Evolutionary conservation across 1,284 basidiomycete species (phyloP).

Genomic region (Moniliophthora roreri): DNA sequence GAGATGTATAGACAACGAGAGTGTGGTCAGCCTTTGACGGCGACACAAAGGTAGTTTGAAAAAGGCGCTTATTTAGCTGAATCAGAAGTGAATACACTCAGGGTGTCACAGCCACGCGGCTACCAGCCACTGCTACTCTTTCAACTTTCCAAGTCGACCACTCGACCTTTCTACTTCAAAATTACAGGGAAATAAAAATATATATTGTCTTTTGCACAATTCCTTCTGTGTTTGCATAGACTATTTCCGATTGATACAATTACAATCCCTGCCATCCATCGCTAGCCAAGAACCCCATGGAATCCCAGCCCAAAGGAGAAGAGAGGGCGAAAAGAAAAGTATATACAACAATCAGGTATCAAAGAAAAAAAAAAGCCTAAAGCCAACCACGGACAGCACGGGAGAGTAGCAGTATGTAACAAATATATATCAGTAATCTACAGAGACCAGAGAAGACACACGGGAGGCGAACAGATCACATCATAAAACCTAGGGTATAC

Average conservation of each 20-base stretch:
- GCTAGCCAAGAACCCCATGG: conserved; percentile 24
- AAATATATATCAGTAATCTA: conserved; percentile 6
- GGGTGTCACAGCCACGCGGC: conserved; percentile 1
- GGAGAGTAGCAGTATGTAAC: conserved; percentile 4
- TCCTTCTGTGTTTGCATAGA: not conserved
- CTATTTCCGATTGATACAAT: conserved; percentile 24
- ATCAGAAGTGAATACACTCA: not conserved
- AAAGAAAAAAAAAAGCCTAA: conserved; percentile 5
- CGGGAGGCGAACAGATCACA: too few relatives aligned
- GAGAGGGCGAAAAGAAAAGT: conserved; percentile 6
- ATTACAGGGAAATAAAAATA: not conserved
- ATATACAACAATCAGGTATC: conserved; percentile 7
- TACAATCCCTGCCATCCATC: conserved; percentile 31
- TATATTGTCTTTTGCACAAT: not conserved
- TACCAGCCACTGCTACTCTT: not conserved
- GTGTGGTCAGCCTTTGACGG: conserved; percentile 4
- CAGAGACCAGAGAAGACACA: too few relatives aligned
- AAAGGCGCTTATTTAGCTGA: conserved; percentile 3
- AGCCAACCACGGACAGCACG: not conserved
- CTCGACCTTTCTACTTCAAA: too few relatives aligned
- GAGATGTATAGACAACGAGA: conserved; percentile 15
- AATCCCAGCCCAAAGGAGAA: not conserved
- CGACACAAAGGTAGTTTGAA: conserved; percentile 11
- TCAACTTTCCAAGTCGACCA: not conserved
- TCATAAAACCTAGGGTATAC: too few relatives aligned